phyloP scores from a whole-genome alignment of 2,329 filamentous ascomycete species.

The Diatrype stigma region DNA sequence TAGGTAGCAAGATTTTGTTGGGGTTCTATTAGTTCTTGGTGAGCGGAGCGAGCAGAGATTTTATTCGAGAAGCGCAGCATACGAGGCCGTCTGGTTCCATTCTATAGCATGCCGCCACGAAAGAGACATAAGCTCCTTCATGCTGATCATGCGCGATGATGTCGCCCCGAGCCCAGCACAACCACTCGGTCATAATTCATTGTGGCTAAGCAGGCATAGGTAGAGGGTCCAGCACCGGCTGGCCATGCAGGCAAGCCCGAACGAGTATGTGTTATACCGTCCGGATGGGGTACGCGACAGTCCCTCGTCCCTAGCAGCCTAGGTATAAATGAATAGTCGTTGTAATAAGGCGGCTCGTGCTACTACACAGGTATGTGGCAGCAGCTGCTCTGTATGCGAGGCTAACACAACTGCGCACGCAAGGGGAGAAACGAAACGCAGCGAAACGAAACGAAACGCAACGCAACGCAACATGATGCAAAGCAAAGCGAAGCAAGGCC shows the following conservation, averaged over 20 bases:
- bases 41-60: not conserved
- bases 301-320: no score
- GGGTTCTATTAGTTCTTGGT: not conserved
- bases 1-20: not conserved
- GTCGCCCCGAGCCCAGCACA: not conserved
- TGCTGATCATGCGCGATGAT: not conserved
- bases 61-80: not conserved
- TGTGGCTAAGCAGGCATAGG: not conserved
- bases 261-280: not conserved
- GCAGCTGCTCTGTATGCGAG: not conserved
- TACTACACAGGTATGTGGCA: no score
- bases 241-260: not conserved
- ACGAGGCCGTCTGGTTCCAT: not conserved
- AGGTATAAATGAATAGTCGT: not conserved
- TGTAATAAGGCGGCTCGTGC: not conserved
- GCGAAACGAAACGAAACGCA: not conserved
- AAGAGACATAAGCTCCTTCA: not conserved
- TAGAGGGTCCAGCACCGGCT: not conserved
- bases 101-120: conserved; percentile 1
- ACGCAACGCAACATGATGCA: not conserved
- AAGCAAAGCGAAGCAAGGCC: not conserved
- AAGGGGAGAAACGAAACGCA: not conserved
- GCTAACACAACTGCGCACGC: not conserved
- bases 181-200: not conserved
- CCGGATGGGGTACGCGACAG: not conserved